A percentile compares a stretch with the other conserved stretches of the same genome.
phyloP scores from a whole-genome alignment of 148 eudicot genomes.

The Chenopodium album region DNA sequence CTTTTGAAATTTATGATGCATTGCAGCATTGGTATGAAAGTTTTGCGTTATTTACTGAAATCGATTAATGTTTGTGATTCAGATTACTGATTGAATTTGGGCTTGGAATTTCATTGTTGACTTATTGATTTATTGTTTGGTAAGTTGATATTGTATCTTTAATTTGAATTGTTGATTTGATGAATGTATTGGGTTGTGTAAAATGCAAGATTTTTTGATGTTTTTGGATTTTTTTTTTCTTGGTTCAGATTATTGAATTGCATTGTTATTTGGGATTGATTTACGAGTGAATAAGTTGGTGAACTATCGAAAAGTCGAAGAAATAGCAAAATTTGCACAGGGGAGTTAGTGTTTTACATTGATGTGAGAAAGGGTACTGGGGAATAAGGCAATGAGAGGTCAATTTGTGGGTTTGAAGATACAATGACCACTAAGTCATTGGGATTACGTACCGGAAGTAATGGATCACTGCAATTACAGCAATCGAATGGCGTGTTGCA shows the following conservation, averaged over 20 bases:
- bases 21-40: background rate
- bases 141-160: background rate
- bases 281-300: slow-evolving; percentile 1
- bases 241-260: slow-evolving; percentile 24
- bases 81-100: background rate
- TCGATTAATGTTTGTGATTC: background rate
- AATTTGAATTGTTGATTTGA: background rate
- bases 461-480: slow-evolving; percentile 67
- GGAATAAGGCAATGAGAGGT: slow-evolving; percentile 58
- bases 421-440: slow-evolving; percentile 85
- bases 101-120: slow-evolving; percentile 18
- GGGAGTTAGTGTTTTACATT: background rate
- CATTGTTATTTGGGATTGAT: background rate
- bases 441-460: slow-evolving; percentile 64
- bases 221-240: background rate
- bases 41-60: background rate
- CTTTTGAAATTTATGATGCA: background rate
- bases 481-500: slow-evolving; percentile 59
- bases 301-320: slow-evolving; percentile 1
- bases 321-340: background rate
- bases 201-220: slow-evolving; percentile 8
- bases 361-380: slow-evolving; percentile 25
- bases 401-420: slow-evolving; percentile 45
- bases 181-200: background rate
- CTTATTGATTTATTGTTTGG: background rate